These are phyloP conservation scores for Fusarium ramigenum DNA, from an alignment of 2,329 filamentous ascomycete genomes.

Conservation along the genomic window DNA sequence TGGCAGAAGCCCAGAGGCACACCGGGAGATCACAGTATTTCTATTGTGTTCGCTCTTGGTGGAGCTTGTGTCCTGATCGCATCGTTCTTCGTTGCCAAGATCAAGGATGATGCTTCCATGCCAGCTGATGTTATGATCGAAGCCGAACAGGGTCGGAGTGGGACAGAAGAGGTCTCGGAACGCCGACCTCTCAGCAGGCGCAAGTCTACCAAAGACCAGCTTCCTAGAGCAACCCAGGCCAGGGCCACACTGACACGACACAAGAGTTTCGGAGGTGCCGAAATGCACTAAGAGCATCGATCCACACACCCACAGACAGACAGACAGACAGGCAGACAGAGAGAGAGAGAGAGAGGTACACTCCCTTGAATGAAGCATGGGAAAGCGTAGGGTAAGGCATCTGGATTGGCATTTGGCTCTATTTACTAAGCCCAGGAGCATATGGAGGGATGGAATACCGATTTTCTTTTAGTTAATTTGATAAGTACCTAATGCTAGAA, in stretches of 20 bases:
- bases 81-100: constrained; percentile 74
- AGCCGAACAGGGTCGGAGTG: constrained; percentile 56
- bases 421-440: constrained; percentile 10
- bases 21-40: constrained; percentile 86
- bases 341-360: not conserved
- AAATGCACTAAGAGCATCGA: constrained; percentile 43
- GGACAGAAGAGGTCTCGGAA: constrained; percentile 38
- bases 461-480: not conserved
- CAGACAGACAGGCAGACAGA: not conserved
- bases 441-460: constrained; percentile 4
- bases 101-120: constrained; percentile 67
- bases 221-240: constrained; percentile 55
- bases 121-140: constrained; percentile 52
- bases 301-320: not conserved
- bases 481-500: not conserved
- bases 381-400: constrained; percentile 8
- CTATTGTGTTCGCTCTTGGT: constrained; percentile 85
- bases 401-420: constrained; percentile 18
- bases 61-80: constrained; percentile 81
- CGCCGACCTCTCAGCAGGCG: constrained; percentile 44
- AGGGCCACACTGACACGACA: constrained; percentile 59
- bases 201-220: constrained; percentile 54
- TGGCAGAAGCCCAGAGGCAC: constrained; percentile 88
- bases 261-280: constrained; percentile 60
- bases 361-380: not conserved